A percentile compares a stretch with the other conserved stretches of the same genome.
These are phyloP conservation scores for Penicillium samsonianum DNA, from an alignment of 495 filamentous ascomycete genomes.

Conservation along the genomic window DNA sequence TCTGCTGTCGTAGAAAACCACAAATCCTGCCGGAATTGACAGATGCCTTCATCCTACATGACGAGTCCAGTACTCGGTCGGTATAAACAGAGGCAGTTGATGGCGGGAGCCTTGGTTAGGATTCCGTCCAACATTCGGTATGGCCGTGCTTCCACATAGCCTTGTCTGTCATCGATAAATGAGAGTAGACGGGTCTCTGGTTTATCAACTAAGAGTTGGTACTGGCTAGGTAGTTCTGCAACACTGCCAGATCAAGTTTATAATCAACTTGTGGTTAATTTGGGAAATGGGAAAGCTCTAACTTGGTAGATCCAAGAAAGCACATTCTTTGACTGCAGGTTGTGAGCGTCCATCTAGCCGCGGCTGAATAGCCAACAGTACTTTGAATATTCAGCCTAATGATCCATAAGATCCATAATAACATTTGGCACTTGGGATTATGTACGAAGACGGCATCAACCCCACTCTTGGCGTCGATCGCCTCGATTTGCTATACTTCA, in stretches of 20 bases:
- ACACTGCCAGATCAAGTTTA: background rate
- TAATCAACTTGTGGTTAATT: background rate
- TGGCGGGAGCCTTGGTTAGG: background rate
- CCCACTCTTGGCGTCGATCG: slow-evolving; percentile 6
- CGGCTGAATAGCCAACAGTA: background rate
- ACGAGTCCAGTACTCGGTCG: background rate
- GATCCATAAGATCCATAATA: background rate
- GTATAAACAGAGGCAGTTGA: background rate
- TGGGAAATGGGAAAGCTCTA: background rate
- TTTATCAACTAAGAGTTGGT: background rate
- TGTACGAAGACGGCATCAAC: background rate
- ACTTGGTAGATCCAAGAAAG: background rate
- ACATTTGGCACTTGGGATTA: background rate
- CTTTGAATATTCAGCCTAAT: background rate
- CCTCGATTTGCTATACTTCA: background rate
- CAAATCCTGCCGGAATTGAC: too few relatives aligned
- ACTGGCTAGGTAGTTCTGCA: background rate
- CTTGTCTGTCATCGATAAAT: background rate
- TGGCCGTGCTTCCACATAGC: background rate
- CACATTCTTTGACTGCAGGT: background rate
- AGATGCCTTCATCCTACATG: too few relatives aligned
- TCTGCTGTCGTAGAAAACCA: too few relatives aligned
- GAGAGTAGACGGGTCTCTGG: background rate
- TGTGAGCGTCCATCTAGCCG: background rate
- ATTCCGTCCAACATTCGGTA: background rate